phyloP scores from a whole-genome alignment of 306 rosid species.

The Inga oerstediana region DNA sequence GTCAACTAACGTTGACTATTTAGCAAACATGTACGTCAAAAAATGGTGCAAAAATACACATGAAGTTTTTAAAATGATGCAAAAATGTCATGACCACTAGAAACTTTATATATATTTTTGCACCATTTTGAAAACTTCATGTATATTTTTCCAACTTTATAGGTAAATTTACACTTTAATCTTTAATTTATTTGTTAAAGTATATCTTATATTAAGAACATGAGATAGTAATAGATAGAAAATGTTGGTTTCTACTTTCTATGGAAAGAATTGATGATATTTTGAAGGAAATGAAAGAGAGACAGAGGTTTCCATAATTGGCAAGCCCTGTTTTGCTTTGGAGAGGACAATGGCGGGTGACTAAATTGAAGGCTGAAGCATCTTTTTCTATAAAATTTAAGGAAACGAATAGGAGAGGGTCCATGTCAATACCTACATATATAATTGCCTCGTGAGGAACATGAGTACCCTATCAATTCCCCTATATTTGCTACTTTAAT shows the following conservation, averaged over 20 bases:
- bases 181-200: no score
- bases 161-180: no score
- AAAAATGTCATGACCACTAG: no score
- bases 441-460: constrained; percentile 44
- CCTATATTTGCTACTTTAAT: constrained; percentile 31
- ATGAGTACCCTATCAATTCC: constrained; percentile 47
- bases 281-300: constrained; percentile 23
- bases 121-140: no score
- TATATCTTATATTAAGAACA: no score
- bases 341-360: constrained; percentile 41
- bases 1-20: no score
- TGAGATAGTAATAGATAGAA: not conserved
- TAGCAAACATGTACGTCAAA: no score
- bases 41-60: no score
- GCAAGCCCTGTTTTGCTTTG: constrained; percentile 45
- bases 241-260: not conserved
- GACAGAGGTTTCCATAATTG: constrained; percentile 53
- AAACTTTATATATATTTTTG: no score
- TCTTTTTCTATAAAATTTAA: not conserved
- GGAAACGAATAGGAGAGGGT: constrained; percentile 38
- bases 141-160: no score
- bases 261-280: not conserved
- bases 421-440: constrained; percentile 39
- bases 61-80: no score
- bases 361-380: constrained; percentile 20